These are phyloP conservation scores for Leishmania aethiopica DNA, from an alignment of 208 protist species.

Conservation along the genomic window DNA sequence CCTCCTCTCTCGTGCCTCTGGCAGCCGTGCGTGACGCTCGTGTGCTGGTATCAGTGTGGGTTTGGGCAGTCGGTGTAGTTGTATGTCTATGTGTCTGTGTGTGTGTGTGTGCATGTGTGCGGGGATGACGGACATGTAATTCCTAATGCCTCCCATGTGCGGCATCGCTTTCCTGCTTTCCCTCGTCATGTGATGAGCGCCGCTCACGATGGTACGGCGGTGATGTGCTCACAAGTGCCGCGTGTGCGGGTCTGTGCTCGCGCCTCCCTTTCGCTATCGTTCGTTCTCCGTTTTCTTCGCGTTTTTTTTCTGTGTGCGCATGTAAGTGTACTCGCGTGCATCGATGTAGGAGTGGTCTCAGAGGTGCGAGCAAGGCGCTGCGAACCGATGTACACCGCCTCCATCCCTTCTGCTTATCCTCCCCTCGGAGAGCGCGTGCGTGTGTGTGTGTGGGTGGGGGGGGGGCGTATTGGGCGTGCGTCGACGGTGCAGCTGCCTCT, in stretches of 20 bases:
- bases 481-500: not conserved
- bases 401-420: not conserved
- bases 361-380: not conserved
- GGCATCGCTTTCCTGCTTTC: not conserved
- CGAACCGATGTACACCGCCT: no score
- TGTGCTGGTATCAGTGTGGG: not conserved
- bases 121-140: not conserved
- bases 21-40: not conserved
- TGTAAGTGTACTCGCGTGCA: not conserved
- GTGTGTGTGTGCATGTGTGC: not conserved
- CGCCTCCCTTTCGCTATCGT: not conserved
- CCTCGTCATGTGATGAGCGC: not conserved
- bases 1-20: not conserved
- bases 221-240: not conserved
- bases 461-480: not conserved
- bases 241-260: not conserved
- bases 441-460: not conserved
- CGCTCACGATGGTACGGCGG: not conserved
- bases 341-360: not conserved
- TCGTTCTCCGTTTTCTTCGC: no score
- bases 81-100: not conserved
- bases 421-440: not conserved
- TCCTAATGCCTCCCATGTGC: not conserved
- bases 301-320: not conserved
- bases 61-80: not conserved